Percentiles rank a stretch among this genome's conserved stretches.
phyloP scores from a whole-genome alignment of 108 stramenopile species.

The Skeletonema menzelii region DNA sequence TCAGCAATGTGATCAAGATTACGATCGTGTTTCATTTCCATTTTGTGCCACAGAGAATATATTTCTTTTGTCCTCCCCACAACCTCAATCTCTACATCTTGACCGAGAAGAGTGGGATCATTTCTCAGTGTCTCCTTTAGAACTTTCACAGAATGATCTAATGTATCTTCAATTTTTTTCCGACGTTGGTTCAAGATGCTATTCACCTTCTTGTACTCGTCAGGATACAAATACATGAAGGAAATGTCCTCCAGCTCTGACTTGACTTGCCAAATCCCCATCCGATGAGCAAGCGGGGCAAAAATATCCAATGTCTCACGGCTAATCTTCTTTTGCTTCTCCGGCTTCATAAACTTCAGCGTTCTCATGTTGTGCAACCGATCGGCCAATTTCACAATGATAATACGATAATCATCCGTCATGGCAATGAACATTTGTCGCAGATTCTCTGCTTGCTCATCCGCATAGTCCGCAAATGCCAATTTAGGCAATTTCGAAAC shows the following conservation, averaged over 20 bases:
- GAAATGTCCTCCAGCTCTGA: constrained; percentile 95
- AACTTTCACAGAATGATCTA: constrained; percentile 78
- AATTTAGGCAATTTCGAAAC: constrained; percentile 92
- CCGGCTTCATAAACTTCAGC: constrained; percentile 88
- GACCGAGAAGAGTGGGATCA: constrained; percentile 72
- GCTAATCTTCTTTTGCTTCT: constrained; percentile 91
- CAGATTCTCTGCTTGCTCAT: constrained; percentile 94
- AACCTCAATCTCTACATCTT: constrained; percentile 73
- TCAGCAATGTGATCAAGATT: constrained; percentile 90
- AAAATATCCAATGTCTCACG: constrained; percentile 95
- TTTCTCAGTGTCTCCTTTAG: constrained; percentile 63
- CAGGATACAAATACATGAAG: constrained; percentile 93
- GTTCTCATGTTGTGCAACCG: constrained; percentile 96
- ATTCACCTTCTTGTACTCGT: constrained; percentile 87
- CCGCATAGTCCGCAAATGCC: constrained; percentile 76
- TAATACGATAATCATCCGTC: constrained; percentile 95
- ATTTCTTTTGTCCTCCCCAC: constrained; percentile 91
- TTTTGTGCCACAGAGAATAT: constrained; percentile 95
- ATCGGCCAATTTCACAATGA: constrained; percentile 96
- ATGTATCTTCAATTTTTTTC: constrained; percentile 68
- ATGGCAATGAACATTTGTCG: constrained; percentile 97
- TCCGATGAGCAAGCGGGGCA: constrained; percentile 94
- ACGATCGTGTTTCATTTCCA: constrained; percentile 82
- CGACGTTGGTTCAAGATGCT: constrained; percentile 64
- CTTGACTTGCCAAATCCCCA: constrained; percentile 98